Percentiles rank a stretch among this genome's conserved stretches.
These are phyloP conservation scores for Dysphania ambrosioides DNA, from an alignment of 148 eudicot species.

Conservation along the genomic window DNA sequence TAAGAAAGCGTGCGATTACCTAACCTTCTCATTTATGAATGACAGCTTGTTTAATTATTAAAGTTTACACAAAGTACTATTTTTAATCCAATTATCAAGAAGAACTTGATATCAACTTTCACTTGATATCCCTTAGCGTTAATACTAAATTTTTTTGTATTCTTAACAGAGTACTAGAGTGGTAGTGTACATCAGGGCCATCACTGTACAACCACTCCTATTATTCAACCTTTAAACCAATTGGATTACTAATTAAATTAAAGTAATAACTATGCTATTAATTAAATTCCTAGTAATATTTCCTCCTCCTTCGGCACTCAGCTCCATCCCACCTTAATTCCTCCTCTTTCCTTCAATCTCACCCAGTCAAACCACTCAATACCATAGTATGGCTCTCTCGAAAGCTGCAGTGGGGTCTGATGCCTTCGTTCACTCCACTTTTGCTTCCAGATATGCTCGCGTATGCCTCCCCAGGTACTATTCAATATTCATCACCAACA, in stretches of 20 bases:
- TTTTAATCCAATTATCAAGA: too few species aligned
- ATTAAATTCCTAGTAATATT: background rate
- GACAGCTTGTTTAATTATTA: too few species aligned
- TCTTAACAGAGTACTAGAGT: too few species aligned
- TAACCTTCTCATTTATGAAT: too few species aligned
- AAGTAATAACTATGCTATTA: background rate
- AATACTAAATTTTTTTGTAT: too few species aligned
- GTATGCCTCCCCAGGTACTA: constrained; percentile 48
- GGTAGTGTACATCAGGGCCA: background rate
- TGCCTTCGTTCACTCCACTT: constrained; percentile 46
- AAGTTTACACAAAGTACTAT: too few species aligned
- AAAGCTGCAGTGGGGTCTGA: constrained; percentile 27
- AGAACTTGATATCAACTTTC: too few species aligned
- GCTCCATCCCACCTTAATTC: background rate
- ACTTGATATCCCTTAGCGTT: too few species aligned
- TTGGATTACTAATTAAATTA: background rate
- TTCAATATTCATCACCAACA: background rate
- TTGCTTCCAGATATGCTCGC: constrained; percentile 58
- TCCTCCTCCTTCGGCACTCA: constrained; percentile 8
- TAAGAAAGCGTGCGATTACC: too few species aligned
- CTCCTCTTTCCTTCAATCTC: background rate
- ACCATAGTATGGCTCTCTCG: constrained; percentile 35
- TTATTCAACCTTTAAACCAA: background rate
- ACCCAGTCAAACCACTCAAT: background rate
- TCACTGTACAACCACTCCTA: background rate